Conservation (phyloP, 2,329 filamentous ascomycete species). For the Colletotrichum melonis region DNA sequence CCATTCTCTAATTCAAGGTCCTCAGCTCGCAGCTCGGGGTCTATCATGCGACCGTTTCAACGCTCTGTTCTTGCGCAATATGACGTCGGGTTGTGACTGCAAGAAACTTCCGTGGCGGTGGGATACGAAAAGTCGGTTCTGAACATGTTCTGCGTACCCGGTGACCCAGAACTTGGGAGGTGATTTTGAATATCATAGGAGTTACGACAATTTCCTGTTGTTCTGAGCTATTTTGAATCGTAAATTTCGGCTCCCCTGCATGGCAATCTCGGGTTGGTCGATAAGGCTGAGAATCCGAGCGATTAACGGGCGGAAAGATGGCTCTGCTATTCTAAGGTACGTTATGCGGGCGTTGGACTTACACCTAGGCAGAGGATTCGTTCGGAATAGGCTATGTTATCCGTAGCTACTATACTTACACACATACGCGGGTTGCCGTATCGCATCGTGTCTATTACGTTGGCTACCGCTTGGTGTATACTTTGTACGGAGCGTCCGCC, state of each 20-base stretch:
- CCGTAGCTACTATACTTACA: neutral
- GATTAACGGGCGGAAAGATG: neutral
- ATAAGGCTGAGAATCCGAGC: neutral
- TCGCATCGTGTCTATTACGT: neutral
- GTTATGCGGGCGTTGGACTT: neutral
- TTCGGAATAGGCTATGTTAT: neutral
- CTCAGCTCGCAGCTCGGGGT: neutral
- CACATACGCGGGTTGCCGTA: neutral
- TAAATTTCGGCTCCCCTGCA: neutral
- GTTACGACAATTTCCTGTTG: neutral
- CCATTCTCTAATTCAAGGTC: neutral
- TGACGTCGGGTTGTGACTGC: neutral
- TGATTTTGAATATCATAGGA: too few species aligned
- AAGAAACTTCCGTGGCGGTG: neutral
- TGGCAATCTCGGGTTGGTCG: neutral
- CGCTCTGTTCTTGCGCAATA: constrained; percentile 18
- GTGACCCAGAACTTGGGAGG: neutral
- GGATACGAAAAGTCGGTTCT: neutral
- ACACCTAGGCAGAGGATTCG: neutral
- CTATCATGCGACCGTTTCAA: constrained; percentile 25
- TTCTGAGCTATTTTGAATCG: neutral
- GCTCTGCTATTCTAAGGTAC: neutral
- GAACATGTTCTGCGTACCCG: neutral
- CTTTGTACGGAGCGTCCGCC: too few species aligned
- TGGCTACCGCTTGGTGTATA: neutral